Evolutionary conservation across 495 filamentous ascomycete genomes (phyloP).

Genomic region (Aspergillus coremiiformis): DNA sequence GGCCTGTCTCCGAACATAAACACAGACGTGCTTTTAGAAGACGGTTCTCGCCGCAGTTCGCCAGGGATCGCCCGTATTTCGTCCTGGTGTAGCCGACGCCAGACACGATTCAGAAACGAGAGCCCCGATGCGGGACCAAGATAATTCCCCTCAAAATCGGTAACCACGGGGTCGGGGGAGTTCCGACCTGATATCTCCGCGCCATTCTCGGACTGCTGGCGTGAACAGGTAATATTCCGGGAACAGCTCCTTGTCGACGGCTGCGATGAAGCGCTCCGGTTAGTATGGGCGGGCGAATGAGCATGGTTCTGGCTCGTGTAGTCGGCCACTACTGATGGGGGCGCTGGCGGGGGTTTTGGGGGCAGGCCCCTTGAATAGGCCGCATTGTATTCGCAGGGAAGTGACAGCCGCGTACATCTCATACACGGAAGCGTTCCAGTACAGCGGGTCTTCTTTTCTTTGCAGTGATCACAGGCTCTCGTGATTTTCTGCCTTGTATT

Average conservation of each 20-base stretch:
- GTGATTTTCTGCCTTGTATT: conserved; percentile 37
- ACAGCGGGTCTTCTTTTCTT: conserved; percentile 41
- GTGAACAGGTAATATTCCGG: not conserved
- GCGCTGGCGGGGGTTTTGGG: conserved; percentile 32
- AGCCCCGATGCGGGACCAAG: conserved; percentile 40
- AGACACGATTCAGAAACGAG: conserved; percentile 42
- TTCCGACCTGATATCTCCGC: conserved; percentile 23
- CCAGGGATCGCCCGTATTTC: conserved; percentile 29
- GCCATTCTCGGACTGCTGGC: conserved; percentile 5
- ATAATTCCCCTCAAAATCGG: conserved; percentile 43
- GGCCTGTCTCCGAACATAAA: conserved; percentile 42
- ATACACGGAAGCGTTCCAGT: conserved; percentile 40
- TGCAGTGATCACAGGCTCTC: conserved; percentile 42
- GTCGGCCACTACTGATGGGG: conserved; percentile 9
- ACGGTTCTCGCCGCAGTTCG: conserved; percentile 26
- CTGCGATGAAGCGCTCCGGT: conserved; percentile 9
- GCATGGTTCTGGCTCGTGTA: not conserved
- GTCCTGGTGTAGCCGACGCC: conserved; percentile 39
- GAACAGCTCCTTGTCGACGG: conserved; percentile 7
- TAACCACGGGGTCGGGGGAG: conserved; percentile 39
- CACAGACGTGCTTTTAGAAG: conserved; percentile 32
- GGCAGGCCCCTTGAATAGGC: conserved; percentile 39
- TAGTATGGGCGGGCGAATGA: conserved; percentile 3
- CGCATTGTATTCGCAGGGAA: conserved; percentile 38
- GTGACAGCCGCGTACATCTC: conserved; percentile 32